Evolutionary conservation across 169 alveolate genomes (phyloP).

Genomic region (Plasmodium yoelii): DNA sequence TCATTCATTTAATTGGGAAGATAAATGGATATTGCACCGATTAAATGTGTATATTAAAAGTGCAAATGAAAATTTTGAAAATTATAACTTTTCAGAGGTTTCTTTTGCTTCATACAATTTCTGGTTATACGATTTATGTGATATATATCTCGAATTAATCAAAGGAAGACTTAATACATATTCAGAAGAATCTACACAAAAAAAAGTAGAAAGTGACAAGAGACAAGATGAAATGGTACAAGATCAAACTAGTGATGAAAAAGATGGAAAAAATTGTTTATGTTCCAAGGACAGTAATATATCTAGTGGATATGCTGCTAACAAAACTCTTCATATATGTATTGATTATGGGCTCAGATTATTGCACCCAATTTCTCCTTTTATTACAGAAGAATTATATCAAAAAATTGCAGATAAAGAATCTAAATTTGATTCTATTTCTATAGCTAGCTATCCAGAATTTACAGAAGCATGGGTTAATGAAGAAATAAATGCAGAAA

Average conservation of each 20-base stretch:
- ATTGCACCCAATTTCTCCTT: slow-evolving; percentile 98
- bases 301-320: slow-evolving; percentile 64
- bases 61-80: slow-evolving; percentile 90
- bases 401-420: slow-evolving; percentile 91
- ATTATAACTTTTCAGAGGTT: slow-evolving; percentile 95
- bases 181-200: background rate
- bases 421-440: slow-evolving; percentile 78
- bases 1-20: slow-evolving; percentile 90
- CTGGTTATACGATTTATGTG: slow-evolving; percentile 98
- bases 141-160: slow-evolving; percentile 96
- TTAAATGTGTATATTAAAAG: slow-evolving; percentile 86
- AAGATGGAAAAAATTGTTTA: slow-evolving; percentile 73
- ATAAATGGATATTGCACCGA: slow-evolving; percentile 95
- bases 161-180: slow-evolving; percentile 87
- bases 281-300: slow-evolving; percentile 72
- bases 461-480: slow-evolving; percentile 51
- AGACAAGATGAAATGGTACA: slow-evolving; percentile 31
- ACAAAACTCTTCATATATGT: slow-evolving; percentile 84
- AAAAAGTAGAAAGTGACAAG: slow-evolving; percentile 11
- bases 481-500: slow-evolving; percentile 65
- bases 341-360: slow-evolving; percentile 91
- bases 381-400: slow-evolving; percentile 97
- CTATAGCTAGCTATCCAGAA: slow-evolving; percentile 81
- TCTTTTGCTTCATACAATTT: slow-evolving; percentile 94
- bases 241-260: background rate